These are phyloP conservation scores for Globisporangium paroecandrum DNA, from an alignment of 352 stramenopile species.

Conservation along the genomic window DNA sequence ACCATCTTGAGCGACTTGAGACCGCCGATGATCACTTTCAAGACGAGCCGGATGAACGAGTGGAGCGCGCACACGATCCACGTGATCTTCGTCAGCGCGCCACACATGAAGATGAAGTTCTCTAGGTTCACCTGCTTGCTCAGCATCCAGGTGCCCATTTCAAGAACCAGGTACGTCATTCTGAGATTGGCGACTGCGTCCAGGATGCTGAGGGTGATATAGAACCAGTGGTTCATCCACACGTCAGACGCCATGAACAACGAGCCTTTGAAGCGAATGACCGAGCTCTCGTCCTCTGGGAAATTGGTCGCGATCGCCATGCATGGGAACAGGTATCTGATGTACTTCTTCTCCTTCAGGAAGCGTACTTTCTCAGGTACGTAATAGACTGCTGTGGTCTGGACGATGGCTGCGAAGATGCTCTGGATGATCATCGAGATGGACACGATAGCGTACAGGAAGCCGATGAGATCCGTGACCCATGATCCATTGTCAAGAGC, in stretches of 20 bases:
- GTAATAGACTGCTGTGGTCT: slow-evolving; percentile 37
- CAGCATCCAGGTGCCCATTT: slow-evolving; percentile 62
- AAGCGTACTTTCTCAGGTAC: slow-evolving; percentile 40
- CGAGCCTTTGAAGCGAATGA: slow-evolving; percentile 53
- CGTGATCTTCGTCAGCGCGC: slow-evolving; percentile 43
- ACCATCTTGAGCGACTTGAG: slow-evolving; percentile 38
- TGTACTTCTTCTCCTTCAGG: slow-evolving; percentile 12
- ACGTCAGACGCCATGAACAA: slow-evolving; percentile 53
- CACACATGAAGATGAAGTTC: slow-evolving; percentile 57
- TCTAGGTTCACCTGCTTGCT: slow-evolving; percentile 39
- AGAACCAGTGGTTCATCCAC: slow-evolving; percentile 75
- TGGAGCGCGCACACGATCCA: slow-evolving; percentile 62
- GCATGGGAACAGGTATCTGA: slow-evolving; percentile 46
- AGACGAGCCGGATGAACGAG: slow-evolving; percentile 22
- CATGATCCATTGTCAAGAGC: slow-evolving; percentile 42
- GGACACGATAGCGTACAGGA: slow-evolving; percentile 44
- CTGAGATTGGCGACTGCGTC: slow-evolving; percentile 43
- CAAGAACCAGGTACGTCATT: slow-evolving; percentile 39
- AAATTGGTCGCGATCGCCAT: slow-evolving; percentile 36
- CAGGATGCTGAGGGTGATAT: slow-evolving; percentile 53
- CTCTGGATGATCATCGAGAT: slow-evolving; percentile 48
- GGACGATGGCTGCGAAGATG: slow-evolving; percentile 42
- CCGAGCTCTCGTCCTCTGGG: slow-evolving; percentile 29
- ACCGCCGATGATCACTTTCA: slow-evolving; percentile 30
- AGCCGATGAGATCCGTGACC: slow-evolving; percentile 35